These are phyloP conservation scores for Quercus cerris DNA, from an alignment of 306 rosid species.

Conservation along the genomic window DNA sequence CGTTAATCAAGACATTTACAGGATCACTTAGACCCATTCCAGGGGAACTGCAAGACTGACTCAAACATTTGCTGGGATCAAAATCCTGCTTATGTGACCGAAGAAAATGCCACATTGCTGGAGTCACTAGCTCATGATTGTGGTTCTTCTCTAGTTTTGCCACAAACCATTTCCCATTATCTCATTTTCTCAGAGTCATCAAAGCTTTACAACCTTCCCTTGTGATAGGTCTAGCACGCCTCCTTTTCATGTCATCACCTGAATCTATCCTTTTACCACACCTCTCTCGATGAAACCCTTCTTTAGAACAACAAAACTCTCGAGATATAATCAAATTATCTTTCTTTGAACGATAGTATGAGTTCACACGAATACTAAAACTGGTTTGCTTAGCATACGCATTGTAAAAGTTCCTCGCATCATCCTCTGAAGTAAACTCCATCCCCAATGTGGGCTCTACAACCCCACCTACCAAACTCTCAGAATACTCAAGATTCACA, in stretches of 20 bases:
- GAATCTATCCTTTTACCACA: neutral
- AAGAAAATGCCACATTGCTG: conserved; percentile 23
- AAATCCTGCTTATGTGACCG: conserved; percentile 16
- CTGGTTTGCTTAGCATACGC: conserved; percentile 22
- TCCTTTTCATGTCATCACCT: neutral
- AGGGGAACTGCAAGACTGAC: conserved; percentile 12
- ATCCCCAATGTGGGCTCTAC: conserved; percentile 15
- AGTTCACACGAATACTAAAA: conserved; percentile 21
- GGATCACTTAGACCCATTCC: neutral
- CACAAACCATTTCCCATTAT: conserved; percentile 23
- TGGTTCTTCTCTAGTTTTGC: conserved; percentile 18
- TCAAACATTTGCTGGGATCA: conserved; percentile 7
- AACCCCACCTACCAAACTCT: conserved; percentile 4
- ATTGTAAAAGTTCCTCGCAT: conserved; percentile 17
- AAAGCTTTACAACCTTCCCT: conserved; percentile 25
- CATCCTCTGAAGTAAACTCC: conserved; percentile 26
- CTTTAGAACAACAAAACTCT: conserved; percentile 30
- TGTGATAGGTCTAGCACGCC: conserved; percentile 24
- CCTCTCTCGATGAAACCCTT: conserved; percentile 13
- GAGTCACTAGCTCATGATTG: conserved; percentile 22
- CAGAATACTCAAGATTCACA: neutral
- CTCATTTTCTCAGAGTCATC: conserved; percentile 15
- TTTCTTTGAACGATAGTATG: conserved; percentile 16
- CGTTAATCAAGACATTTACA: conserved; percentile 5
- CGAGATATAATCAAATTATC: conserved; percentile 17